Evolutionary conservation across 192 early-diverging fungal species (phyloP), one percentile per base, ranked within the genome.

Genomic region (Dissophora ornata): DNA sequence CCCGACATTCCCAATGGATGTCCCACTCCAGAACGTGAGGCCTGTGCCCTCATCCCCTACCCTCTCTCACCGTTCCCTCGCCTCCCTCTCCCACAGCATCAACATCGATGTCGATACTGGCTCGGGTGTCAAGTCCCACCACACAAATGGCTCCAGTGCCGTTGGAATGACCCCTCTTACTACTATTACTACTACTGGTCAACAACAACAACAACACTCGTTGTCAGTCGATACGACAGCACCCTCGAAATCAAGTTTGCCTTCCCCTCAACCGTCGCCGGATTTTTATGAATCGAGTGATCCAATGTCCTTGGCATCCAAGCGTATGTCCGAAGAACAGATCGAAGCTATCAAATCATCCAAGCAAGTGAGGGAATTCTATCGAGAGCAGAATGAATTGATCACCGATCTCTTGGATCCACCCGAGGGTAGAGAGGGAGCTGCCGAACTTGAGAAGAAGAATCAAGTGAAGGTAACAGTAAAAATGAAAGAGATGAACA

Each of bases 311-410:
- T 61, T 87, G 1, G 69, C 59, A 25, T 56, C 60, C 2, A 80
- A 69, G 18, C 80, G 82, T 54, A 80, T 82, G 48, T 79, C 84
- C 11, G 82, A 85, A 50, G 83, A 85, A 2, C 84, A 88, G 42
- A 83, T 88, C 4, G 49, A 48, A 15, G 67, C 79, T 5, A 84
- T 73, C 0, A 47, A 64, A 2, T 80, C 75, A 5, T 80, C 77
- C 52, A 83, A 82, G 32, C 80, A 85, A 6, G 68, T 92, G n/a
- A 82, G 79, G 34, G 73, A 82, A 24, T 97, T 94, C 63, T 97
- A 97, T 77, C 66, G 89, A 51, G 70, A 83, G 33, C 95, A 97
- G 66, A 95, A 97, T 66, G 87, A 92, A 46, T 82, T 91, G 41
- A 96, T 96, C 69, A 83, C 92, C 49, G 83, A 86, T 49, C 86